Percentiles rank a stretch among this genome's conserved stretches.
Conservation (phyloP, 2,329 filamentous ascomycete genomes). For the Aureobasidium pullulans region DNA sequence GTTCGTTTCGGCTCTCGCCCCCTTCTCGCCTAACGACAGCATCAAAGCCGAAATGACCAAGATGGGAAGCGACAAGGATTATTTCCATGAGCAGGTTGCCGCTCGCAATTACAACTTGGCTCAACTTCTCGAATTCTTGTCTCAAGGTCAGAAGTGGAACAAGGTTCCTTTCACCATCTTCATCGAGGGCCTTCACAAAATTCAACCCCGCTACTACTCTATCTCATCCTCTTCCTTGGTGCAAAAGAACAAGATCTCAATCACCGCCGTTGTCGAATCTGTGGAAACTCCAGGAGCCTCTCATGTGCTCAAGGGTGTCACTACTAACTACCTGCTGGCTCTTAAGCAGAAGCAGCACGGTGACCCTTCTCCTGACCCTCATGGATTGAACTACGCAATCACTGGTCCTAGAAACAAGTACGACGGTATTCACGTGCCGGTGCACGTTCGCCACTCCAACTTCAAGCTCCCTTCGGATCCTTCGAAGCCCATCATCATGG, state of each 20-base stretch:
- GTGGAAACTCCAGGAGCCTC: constrained; percentile 67
- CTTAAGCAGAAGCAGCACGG: constrained; percentile 96
- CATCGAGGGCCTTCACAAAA: constrained; percentile 87
- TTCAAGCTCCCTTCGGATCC: constrained; percentile 98
- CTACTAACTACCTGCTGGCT: constrained; percentile 92
- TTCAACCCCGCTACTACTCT: constrained; percentile 97
- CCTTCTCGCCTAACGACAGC: constrained; percentile 79
- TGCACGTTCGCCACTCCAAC: constrained; percentile 95
- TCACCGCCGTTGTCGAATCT: constrained; percentile 90
- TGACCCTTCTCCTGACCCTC: constrained; percentile 70
- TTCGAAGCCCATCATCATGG: constrained; percentile 87
- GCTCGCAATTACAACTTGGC: constrained; percentile 83
- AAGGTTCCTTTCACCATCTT: constrained; percentile 88
- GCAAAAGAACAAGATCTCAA: constrained; percentile 88
- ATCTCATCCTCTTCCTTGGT: constrained; percentile 95
- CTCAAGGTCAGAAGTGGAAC: constrained; percentile 68
- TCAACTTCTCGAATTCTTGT: constrained; percentile 67
- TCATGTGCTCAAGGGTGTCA: constrained; percentile 82
- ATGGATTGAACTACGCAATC: constrained; percentile 80
- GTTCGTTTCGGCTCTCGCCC: constrained; percentile 77
- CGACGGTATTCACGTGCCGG: constrained; percentile 86
- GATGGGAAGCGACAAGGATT: constrained; percentile 87
- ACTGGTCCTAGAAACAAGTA: constrained; percentile 93
- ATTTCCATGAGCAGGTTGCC: constrained; percentile 81
- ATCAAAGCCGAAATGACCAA: constrained; percentile 82